These are phyloP conservation scores for Mychonastes homosphaera DNA, from an alignment of 139 green algal species.

Conservation along the genomic window DNA sequence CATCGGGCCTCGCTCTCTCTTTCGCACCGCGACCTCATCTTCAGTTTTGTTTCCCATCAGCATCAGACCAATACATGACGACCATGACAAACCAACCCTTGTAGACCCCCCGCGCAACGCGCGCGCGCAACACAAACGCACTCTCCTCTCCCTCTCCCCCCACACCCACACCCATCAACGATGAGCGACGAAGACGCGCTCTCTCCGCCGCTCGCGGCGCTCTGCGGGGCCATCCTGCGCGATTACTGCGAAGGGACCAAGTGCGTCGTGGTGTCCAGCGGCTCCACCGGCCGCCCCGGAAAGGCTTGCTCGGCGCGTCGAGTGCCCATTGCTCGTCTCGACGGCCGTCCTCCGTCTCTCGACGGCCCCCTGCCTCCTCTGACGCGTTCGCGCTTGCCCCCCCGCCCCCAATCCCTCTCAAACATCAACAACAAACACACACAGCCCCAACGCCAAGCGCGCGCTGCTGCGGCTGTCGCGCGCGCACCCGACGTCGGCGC, in stretches of 20 bases:
- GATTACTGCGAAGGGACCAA: slow-evolving; percentile 15
- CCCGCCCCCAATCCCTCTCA: background rate
- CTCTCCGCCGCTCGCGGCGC: too few species aligned
- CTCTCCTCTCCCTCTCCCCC: too few species aligned
- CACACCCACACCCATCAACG: too few species aligned
- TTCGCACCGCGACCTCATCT: too few species aligned
- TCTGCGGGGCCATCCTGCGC: slow-evolving; percentile 8
- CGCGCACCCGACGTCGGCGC: slow-evolving; percentile 24
- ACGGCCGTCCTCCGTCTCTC: background rate
- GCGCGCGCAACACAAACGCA: too few species aligned
- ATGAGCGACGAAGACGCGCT: too few species aligned
- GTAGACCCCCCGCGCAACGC: too few species aligned
- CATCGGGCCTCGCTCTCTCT: too few species aligned
- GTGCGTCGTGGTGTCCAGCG: slow-evolving; percentile 3
- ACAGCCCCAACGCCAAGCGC: slow-evolving; percentile 49
- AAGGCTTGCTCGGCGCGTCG: background rate
- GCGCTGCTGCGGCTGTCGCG: slow-evolving; percentile 33
- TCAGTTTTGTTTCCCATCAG: too few species aligned
- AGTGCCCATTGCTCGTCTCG: background rate
- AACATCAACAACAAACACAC: background rate
- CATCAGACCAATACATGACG: too few species aligned
- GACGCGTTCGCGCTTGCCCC: background rate
- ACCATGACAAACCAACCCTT: too few species aligned
- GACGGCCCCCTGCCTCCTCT: background rate
- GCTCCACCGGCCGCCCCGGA: background rate